Base-by-base conservation (phyloP, 139 green algal species). In the Chlorella sp. region DNA sequence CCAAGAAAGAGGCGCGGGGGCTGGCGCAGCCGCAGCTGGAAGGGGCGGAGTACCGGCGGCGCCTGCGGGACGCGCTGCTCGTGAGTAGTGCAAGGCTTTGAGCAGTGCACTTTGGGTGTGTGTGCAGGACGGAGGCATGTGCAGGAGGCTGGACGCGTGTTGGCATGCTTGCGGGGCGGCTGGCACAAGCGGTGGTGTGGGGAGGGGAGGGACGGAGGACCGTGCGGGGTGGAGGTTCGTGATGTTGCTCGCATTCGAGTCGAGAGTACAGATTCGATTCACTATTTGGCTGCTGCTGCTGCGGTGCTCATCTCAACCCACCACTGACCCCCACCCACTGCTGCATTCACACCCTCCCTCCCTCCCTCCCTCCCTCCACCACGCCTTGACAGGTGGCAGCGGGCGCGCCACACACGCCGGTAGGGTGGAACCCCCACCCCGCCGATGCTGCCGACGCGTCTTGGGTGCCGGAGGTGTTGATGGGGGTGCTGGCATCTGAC, bases 401-500 rank as follows among this genome's bases (percentile, higher is more conserved):
- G 12, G 32, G 28, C 19, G 37, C 73, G 60, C 91, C 90, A 0
- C 37, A 61, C 22, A 61, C 61, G 66, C 21, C 40, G 1, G 79
- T 71, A 28, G 71, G 90, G 9, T 94, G 91, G 91, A 83, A 91
- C 42, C 91, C 91, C 15, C 73, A 64, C 15, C 68, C 57, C 11
- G 34, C 39, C 3, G 60, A 86, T 36, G 78, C 75, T 37, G 34
- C 75, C 34, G n/a, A 9, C 75, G n/a, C 39, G 40, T 39, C 78
- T 19, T 40, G 19, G 11, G 42, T 40, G 48, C 42, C 79, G 26
- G 91, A 93, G 28, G 91, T 97, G 39, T 90, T 97, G 78, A 66
- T 97, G 76, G 95, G 95, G 1, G 86, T 97, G 61, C 66, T 97
- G 5, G 91, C 94, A 21, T 94, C 95, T 34, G 93, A 96, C 21